Percentiles rank a stretch among this genome's conserved stretches.
Conservation (phyloP, 352 stramenopile species). For the Phytophthora fragariae region DNA sequence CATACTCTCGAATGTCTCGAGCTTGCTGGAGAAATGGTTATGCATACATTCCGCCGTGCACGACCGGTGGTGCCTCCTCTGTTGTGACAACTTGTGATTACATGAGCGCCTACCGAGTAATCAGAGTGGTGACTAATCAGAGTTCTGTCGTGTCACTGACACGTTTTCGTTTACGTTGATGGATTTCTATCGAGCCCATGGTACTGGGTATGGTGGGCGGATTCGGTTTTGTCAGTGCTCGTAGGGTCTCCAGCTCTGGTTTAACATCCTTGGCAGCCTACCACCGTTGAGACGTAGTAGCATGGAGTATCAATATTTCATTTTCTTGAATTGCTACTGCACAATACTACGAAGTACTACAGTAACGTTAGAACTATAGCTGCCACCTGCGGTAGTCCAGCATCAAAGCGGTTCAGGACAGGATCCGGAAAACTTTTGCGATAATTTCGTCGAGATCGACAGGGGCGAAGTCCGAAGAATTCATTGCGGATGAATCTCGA, state of each 20-base stretch:
- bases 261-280: background rate
- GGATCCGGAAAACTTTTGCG: background rate
- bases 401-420: background rate
- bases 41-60: background rate
- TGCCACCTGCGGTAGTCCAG: background rate
- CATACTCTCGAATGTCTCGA: background rate
- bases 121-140: background rate
- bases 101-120: background rate
- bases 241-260: background rate
- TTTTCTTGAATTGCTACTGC: background rate
- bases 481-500: background rate
- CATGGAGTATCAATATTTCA: too few species aligned
- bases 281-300: background rate
- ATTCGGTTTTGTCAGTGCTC: too few species aligned
- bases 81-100: too few species aligned
- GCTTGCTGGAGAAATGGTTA: background rate
- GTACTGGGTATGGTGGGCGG: too few species aligned
- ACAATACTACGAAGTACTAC: too few species aligned
- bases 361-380: background rate
- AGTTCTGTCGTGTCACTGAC: too few species aligned
- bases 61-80: background rate
- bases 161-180: background rate
- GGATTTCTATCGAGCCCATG: background rate
- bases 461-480: background rate
- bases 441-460: background rate